Base-by-base conservation (phyloP, 768 basidiomycete genomes). In the Mycena haematopus region DNA sequence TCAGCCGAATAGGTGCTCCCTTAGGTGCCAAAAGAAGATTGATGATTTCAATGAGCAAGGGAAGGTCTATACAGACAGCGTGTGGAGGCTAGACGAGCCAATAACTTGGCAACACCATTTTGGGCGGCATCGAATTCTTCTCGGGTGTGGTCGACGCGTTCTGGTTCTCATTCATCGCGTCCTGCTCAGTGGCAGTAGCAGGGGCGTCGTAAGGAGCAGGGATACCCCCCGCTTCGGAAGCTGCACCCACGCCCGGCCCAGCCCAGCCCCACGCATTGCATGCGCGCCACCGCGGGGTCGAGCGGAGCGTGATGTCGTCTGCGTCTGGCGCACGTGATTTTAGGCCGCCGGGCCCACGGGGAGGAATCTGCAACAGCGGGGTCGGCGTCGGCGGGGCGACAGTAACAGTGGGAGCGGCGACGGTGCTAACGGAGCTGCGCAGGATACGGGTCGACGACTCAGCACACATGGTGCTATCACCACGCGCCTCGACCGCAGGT, bases 171-270 rank as follows among this genome's bases (percentile, higher is more conserved):
- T 31, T 9, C 29, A 9, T 9, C 4, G 29, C 6, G 29, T 4
- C 29, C n/a, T n/a, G n/a, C n/a, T n/a, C n/a, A n/a, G n/a, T n/a
- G n/a, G n/a, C n/a, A n/a, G n/a, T n/a, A n/a, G n/a, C n/a, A n/a
- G n/a, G n/a, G 9, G 29, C 29, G 9, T 4, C 36, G 2, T 4
- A 7, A 10, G 36, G 11, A n/a, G n/a, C n/a, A n/a, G 21, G 69
- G 52, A 25, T 73, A n/a, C 73, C 58, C 73, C 69, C 25, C 65
- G 71, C 31, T 84, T 80, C 29, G 75, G 84, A 14, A 91, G 78
- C 74, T 93, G 89, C 22, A 91, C 84, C 84, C 86, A 92, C 49
- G 86, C 83, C 21, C 84, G 89, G 4, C 81, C 82, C 15, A 92
- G 65, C 86, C 87, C 77, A 91, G 81, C 0, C 86, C 87, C 77